Evolutionary conservation across 768 basidiomycete genomes (phyloP).

Genomic region (Suillus brevipes): DNA sequence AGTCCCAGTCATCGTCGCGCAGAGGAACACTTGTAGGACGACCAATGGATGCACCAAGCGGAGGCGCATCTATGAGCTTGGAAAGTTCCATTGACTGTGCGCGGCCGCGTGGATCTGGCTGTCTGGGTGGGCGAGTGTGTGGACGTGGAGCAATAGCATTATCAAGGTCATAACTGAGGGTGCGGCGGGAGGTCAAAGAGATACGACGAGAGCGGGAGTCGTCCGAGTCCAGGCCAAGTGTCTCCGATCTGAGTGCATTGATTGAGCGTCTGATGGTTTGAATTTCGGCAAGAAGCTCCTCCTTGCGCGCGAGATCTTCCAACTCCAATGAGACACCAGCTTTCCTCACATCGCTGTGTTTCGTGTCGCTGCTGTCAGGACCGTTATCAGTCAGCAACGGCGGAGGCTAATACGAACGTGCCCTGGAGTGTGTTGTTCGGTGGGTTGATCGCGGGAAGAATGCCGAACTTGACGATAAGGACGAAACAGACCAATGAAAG

Average conservation of each 20-base stretch:
- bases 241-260: conserved; percentile 71
- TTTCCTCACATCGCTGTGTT: conserved; percentile 35
- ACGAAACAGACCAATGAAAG: conserved; percentile 83
- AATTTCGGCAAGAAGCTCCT: conserved; percentile 74
- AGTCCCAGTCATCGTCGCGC: conserved; percentile 81
- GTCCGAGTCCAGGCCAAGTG: conserved; percentile 46
- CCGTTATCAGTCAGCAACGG: conserved; percentile 63
- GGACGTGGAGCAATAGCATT: conserved; percentile 49
- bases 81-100: conserved; percentile 75
- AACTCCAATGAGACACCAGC: conserved; percentile 43
- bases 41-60: conserved; percentile 54
- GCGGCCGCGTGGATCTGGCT: conserved; percentile 64
- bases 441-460: conserved; percentile 81
- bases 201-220: conserved; percentile 65
- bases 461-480: conserved; percentile 86
- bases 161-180: conserved; percentile 66
- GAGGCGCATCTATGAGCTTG: conserved; percentile 42
- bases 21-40: conserved; percentile 76
- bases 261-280: conserved; percentile 79
- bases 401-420: conserved; percentile 82
- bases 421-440: conserved; percentile 74
- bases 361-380: conserved; percentile 21
- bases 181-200: conserved; percentile 66
- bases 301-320: conserved; percentile 60
- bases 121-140: conserved; percentile 71